phyloP scores from a whole-genome alignment of 768 basidiomycete genomes.

The Russula dissimulans region DNA sequence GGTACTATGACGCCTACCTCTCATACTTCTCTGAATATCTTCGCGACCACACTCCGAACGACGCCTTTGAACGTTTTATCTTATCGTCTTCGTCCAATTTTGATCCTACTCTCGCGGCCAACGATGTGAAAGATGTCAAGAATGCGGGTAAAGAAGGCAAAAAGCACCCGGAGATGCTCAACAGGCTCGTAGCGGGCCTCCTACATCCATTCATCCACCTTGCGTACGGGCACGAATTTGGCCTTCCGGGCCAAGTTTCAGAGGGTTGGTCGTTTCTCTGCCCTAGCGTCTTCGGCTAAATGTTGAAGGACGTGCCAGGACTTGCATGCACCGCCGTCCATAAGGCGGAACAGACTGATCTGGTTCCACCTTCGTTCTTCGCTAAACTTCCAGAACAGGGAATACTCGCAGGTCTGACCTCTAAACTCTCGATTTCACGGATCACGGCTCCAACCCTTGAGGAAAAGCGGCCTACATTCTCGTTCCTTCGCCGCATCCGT shows the following conservation, averaged over 20 bases:
- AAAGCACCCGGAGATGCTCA: conserved; percentile 45
- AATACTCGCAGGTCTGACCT: conserved; percentile 23
- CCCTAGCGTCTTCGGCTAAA: background rate
- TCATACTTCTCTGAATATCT: conserved; percentile 41
- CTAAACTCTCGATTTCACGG: conserved; percentile 14
- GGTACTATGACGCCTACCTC: conserved; percentile 52
- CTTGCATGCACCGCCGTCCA: conserved; percentile 50
- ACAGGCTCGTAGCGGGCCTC: conserved; percentile 45
- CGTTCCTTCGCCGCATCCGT: conserved; percentile 45
- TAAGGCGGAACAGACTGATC: conserved; percentile 26
- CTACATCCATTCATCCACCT: conserved; percentile 58
- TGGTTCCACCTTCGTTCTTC: conserved; percentile 28
- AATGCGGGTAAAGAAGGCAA: conserved; percentile 16
- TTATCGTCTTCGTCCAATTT: conserved; percentile 47
- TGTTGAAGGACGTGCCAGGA: conserved; percentile 28
- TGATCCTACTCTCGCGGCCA: conserved; percentile 21
- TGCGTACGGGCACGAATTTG: conserved; percentile 57
- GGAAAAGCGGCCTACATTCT: conserved; percentile 31
- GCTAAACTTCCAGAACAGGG: background rate
- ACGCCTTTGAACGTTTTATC: conserved; percentile 50
- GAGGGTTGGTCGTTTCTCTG: conserved; percentile 38
- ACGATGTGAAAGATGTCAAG: conserved; percentile 11
- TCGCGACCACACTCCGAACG: conserved; percentile 35
- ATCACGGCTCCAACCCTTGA: conserved; percentile 25
- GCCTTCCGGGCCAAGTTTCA: conserved; percentile 45